Evolutionary conservation across 371 early-diverging fungal species (phyloP), one percentile per base, ranked within the genome.

Genomic region (Amoeboaphelidium protococcarum): DNA sequence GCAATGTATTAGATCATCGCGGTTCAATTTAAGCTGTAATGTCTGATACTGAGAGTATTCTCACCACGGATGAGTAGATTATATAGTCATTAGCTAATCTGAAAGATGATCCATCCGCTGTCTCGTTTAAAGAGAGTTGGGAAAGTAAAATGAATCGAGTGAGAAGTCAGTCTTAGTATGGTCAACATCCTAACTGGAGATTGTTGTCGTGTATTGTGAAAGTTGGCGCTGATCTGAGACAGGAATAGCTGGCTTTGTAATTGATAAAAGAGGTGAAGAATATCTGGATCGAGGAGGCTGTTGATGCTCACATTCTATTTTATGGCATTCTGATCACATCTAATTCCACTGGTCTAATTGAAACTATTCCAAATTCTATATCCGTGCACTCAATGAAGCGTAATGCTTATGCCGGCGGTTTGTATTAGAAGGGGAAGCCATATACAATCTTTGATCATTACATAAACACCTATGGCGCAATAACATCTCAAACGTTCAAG

Each of bases 371-470:
- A 40, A 82, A 96, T 59, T 76, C 90, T 0, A 77, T 86, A 20
- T 91, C 91, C 1, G 71, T 98, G 23, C 98, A 98, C 60, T 87
- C 89, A 20, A 81, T 98, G 54, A 98, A 98, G 63, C 91, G 89
- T 69, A 78, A 85, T 48, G 84, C 80, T 10, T 84, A 90, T 55
- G 73, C 75, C 22, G 68, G 68, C 41, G 65, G 71, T 26, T 51
- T 58, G 57, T 71, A 66, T 58, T 64, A 65, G 26, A 60, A 63
- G 44, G 87, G 78, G 41, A 64, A 69, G 44, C 71, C 73, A 41
- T 86, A 76, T 60, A 76, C 83, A 1, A 60, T 92, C 41, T 77
- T 77, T 55, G 82, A 91, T 61, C 81, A 91, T 57, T 92, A 82
- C 65, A 68, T 76, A 2, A 55, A 72, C 59, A 67, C 74, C 56